Percentiles rank a stretch among this genome's conserved stretches.
These are phyloP conservation scores for Ophiognomonia clavigignenti-juglandacearum DNA, from an alignment of 2,329 filamentous ascomycete species.

Conservation along the genomic window DNA sequence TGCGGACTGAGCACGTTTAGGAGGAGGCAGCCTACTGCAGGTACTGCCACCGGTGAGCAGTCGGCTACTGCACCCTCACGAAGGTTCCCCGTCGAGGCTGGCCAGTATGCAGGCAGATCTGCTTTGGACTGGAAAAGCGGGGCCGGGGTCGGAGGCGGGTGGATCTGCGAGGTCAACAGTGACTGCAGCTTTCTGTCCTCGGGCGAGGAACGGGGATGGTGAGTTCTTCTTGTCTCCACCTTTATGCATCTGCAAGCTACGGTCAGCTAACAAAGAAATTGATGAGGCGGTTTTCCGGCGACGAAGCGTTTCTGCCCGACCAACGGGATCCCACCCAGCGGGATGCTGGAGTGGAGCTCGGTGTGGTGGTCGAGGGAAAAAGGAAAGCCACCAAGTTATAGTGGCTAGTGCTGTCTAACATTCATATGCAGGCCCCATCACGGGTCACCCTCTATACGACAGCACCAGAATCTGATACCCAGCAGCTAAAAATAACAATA, in stretches of 20 bases:
- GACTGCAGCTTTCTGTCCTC: slow-evolving; percentile 77
- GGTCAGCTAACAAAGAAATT: slow-evolving; percentile 13
- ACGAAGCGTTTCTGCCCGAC: slow-evolving; percentile 32
- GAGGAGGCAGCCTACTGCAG: slow-evolving; percentile 18
- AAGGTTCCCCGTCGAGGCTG: no score
- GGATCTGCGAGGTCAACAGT: slow-evolving; percentile 75
- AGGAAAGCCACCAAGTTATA: slow-evolving; percentile 10
- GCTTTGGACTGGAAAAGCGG: slow-evolving; percentile 48
- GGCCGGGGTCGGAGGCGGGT: slow-evolving; percentile 66
- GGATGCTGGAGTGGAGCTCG: slow-evolving; percentile 28
- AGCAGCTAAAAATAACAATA: background rate
- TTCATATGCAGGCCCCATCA: background rate
- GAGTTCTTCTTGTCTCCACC: slow-evolving; percentile 25
- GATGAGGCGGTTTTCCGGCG: slow-evolving; percentile 36
- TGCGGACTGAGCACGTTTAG: slow-evolving; percentile 69
- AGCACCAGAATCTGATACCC: background rate
- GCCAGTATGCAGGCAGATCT: slow-evolving; percentile 18
- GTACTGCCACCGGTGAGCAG: no score
- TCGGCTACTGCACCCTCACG: no score
- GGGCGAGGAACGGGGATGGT: slow-evolving; percentile 89
- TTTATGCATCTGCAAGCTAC: background rate
- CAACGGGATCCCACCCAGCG: slow-evolving; percentile 18
- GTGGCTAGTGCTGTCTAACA: slow-evolving; percentile 2
- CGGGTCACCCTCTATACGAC: no score
- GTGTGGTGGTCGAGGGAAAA: slow-evolving; percentile 27